Conservation (phyloP, 148 eudicot species). For the Fagopyrum tataricum region DNA sequence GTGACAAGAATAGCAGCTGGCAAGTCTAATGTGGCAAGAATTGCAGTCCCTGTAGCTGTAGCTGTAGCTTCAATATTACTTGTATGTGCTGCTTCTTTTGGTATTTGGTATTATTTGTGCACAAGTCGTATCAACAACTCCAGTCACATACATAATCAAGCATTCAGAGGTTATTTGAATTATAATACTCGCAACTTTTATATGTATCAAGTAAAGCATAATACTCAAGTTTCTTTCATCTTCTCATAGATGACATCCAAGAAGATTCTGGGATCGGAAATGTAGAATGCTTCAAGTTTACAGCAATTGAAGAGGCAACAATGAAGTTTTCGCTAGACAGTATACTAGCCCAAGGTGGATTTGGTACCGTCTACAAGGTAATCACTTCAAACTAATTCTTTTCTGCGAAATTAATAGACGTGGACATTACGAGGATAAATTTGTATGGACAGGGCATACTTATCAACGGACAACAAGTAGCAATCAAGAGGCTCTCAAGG, state of each 20-base stretch:
- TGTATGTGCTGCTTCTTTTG: not conserved
- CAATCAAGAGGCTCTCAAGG: constrained; percentile 42
- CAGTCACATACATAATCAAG: not conserved
- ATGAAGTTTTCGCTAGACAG: not conserved
- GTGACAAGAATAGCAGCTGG: not conserved
- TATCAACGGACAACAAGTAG: constrained; percentile 28
- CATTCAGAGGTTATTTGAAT: not conserved
- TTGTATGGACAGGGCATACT: constrained; percentile 21
- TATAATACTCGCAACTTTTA: no score
- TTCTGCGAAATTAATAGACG: no score
- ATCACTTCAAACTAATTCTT: not conserved
- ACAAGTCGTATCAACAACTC: not conserved
- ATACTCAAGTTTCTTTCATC: not conserved
- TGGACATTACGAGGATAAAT: not conserved
- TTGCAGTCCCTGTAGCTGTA: not conserved
- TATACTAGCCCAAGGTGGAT: not conserved
- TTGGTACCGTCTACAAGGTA: not conserved
- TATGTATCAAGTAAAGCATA: not conserved
- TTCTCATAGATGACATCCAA: not conserved
- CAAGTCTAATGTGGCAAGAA: not conserved
- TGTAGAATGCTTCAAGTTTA: not conserved
- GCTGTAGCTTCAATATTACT: not conserved
- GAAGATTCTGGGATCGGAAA: not conserved
- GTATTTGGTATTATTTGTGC: not conserved
- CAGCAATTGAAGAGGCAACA: not conserved